These are phyloP conservation scores for Wickerhamiella brachini DNA, from an alignment of 805 yeast genomes.

Conservation along the genomic window DNA sequence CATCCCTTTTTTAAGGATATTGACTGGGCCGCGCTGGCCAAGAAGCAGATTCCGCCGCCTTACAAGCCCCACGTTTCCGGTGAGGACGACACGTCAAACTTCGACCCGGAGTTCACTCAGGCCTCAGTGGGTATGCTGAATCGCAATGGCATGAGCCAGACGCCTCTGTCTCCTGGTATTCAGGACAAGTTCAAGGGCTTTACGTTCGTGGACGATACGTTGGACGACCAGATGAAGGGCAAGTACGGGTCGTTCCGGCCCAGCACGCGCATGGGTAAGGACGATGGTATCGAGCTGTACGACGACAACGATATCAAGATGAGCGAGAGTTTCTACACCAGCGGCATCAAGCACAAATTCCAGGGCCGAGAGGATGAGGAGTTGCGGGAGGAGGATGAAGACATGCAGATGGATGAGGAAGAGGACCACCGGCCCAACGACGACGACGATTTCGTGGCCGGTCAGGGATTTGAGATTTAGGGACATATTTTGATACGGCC, in stretches of 20 bases:
- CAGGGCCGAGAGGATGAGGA: conserved; percentile 6
- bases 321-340: conserved; percentile 21
- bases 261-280: conserved; percentile 16
- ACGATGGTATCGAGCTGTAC: conserved; percentile 25
- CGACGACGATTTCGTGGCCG: conserved; percentile 61
- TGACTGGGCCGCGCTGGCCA: conserved; percentile 71
- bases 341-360: conserved; percentile 20
- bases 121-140: conserved; percentile 68
- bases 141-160: conserved; percentile 36
- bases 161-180: conserved; percentile 86
- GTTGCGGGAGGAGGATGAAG: conserved; percentile 17
- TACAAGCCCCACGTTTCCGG: conserved; percentile 84
- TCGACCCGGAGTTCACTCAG: conserved; percentile 94
- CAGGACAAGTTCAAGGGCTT: conserved; percentile 96
- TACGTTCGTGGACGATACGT: conserved; percentile 87
- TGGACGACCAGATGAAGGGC: conserved; percentile 62
- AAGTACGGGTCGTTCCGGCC: conserved; percentile 10
- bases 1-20: conserved; percentile 87
- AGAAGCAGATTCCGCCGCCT: conserved; percentile 87
- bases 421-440: conserved; percentile 23
- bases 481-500: background rate
- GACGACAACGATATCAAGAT: conserved; percentile 25
- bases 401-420: conserved; percentile 17
- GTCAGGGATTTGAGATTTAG: conserved; percentile 50
- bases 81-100: conserved; percentile 90